Evolutionary conservation across 306 rosid species (phyloP).

Genomic region (Astragalus membranaceus): DNA sequence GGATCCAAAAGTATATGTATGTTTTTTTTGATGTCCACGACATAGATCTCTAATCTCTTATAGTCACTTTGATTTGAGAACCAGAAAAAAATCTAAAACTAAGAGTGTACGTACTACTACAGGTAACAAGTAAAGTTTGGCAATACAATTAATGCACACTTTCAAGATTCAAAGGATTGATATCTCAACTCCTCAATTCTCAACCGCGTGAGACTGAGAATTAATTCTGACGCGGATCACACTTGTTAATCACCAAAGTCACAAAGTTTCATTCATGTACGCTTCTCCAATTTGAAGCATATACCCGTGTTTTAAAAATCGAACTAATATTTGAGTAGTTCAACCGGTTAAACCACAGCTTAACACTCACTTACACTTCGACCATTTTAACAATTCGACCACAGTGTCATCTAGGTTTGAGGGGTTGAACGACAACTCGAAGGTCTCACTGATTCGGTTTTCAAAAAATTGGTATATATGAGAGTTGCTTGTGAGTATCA

Average conservation of each 20-base stretch:
- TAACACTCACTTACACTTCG: no score
- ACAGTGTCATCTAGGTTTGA: not conserved
- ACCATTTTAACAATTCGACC: no score
- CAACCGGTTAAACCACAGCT: no score
- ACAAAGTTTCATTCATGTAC: not conserved
- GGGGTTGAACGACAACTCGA: no score
- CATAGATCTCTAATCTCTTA: not conserved
- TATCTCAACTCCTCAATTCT: not conserved
- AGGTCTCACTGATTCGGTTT: no score
- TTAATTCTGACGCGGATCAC: slow-evolving; percentile 15
- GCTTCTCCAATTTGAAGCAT: not conserved
- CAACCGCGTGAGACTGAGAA: not conserved
- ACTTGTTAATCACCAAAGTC: not conserved
- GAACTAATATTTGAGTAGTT: no score
- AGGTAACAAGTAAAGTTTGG: not conserved
- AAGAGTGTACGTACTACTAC: not conserved
- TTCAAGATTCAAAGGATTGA: not conserved
- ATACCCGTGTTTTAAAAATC: no score
- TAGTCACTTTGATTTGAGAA: not conserved
- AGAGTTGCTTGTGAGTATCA: not conserved
- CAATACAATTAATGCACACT: not conserved
- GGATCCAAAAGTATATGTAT: not conserved
- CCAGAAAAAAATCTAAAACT: not conserved
- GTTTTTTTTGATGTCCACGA: not conserved
- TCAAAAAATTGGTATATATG: not conserved